Evolutionary conservation across 306 rosid genomes (phyloP), one percentile per base, ranked within the genome.

Genomic region (Trifolium dubium): DNA sequence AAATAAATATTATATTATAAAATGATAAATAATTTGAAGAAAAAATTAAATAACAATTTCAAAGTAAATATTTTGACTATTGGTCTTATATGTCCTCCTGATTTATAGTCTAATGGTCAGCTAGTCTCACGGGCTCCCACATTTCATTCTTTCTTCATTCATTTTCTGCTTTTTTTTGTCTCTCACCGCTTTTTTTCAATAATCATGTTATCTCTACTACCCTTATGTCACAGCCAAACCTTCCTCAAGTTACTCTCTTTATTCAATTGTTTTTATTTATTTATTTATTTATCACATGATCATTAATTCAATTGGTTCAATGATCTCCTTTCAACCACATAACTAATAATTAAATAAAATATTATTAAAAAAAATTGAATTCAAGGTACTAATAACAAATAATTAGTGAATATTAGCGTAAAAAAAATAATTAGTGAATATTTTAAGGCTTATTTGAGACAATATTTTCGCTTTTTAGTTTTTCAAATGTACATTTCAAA

Each of bases 121-220:
- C 87, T 29, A 71, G 61, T 83, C 69, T 60, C 77, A 67, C 82
- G 84, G 85, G 85, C 81, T 67, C 43, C 69, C 71, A 8, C 2
- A 2, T 40, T 40, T 29, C 61, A 23, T 32, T 32, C 30, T 19
- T 32, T 50, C 31, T 13, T 53, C 30, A 3, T 53, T 43, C 59
- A 17, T 17, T 10, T 5, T 14, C 64, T 58, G 15, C 64, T 12
- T 59, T 10, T 10, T 12, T 30, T 12, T 29, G 3, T 28, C 23
- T 71, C 40, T 13, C 65, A 34, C 8, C 2, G 3, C 17, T 37
- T 30, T 3, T 43, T 10, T 11, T 43, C 46, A 41, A 41, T 10
- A 4, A 46, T 47, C 40, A 37, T n/a, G 6, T 37, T 6, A 37
- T 37, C 37, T 34, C 37, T 28, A 56, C 19, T 18, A 14, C 17